Evolutionary conservation across 176 grass and related monocot species (phyloP), one percentile per base, ranked within the genome.

Genomic region (Carex pumila): DNA sequence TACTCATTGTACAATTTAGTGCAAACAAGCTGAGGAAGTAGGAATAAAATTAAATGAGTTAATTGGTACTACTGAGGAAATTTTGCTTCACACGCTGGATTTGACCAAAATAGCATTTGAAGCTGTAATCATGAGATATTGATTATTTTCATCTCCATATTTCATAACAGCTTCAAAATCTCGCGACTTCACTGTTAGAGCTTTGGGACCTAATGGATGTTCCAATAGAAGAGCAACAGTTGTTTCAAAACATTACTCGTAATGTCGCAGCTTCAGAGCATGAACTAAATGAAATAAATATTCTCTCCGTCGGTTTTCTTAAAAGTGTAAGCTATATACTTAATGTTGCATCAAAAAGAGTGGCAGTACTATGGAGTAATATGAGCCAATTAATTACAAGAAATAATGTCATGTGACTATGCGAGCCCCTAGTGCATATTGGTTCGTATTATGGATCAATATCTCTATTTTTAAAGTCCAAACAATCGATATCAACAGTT

Each of bases 181-280:
- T 93, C 61, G 93, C 89, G n/a, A 91, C 89, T 39, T 89, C 80
- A 80, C 89, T 98, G 89, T 88, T 98, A 52, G 91, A 93, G 68
- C 81, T 98, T 58, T 95, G 96, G 96, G 91, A 95, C 86, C 84
- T 98, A 39, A 93, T 98, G 96, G 93, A 98, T 58, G 93, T 91
- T 61, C 93, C 96, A 71, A 73, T 90, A 17, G 91, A 93, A 92
- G 96, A 98, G 66, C 93, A 95, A 80, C 86, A 93, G 86, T 69
- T 89, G 80, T 98, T 98, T 87, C 93, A 89, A 82, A 93, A 90
- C 65, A 85, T 98, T 45, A 93, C 92, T 0, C 82, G 86, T 50
- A 98, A 93, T 72, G 91, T 93, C 80, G 91, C 91, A 76, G 89
- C 89, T 82, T 93, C 86, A 5, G 89, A 95, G 79, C 66, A 95